A percentile compares a stretch with the other conserved stretches of the same genome.
phyloP scores from a whole-genome alignment of 2,329 filamentous ascomycete genomes.

The Grosmannia clavigera region DNA sequence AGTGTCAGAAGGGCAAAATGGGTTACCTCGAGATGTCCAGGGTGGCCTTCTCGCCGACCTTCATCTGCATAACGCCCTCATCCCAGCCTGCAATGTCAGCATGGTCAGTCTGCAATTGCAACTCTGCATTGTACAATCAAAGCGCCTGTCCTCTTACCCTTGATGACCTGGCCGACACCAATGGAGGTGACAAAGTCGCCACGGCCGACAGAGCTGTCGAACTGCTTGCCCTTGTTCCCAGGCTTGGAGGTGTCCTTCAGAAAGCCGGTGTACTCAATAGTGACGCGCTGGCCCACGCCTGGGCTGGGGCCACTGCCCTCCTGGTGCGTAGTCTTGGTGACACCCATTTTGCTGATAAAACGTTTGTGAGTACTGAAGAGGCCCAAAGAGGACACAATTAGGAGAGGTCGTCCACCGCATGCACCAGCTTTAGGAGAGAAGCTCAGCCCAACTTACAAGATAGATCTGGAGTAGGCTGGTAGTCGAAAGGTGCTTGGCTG shows the following conservation, averaged over 20 bases:
- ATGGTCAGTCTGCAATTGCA: background rate
- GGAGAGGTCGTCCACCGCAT: background rate
- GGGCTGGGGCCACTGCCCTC: slow-evolving; percentile 54
- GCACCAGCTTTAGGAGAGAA: background rate
- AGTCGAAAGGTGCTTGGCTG: background rate
- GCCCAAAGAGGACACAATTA: background rate
- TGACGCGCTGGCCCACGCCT: slow-evolving; percentile 55
- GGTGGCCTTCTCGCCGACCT: slow-evolving; percentile 77
- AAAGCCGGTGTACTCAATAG: slow-evolving; percentile 85
- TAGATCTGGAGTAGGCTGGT: background rate
- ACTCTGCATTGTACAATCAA: background rate
- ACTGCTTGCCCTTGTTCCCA: slow-evolving; percentile 61
- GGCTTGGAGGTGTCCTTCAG: slow-evolving; percentile 54
- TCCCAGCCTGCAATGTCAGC: slow-evolving; percentile 52
- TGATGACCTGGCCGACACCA: slow-evolving; percentile 75
- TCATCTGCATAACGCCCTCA: slow-evolving; percentile 76
- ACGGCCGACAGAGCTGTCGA: slow-evolving; percentile 74
- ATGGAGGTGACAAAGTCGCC: slow-evolving; percentile 68
- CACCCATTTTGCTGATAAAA: slow-evolving; percentile 48
- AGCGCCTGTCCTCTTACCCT: slow-evolving; percentile 40
- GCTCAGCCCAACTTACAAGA: background rate
- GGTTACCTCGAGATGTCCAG: slow-evolving; percentile 67
- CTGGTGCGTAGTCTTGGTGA: slow-evolving; percentile 52
- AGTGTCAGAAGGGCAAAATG: background rate
- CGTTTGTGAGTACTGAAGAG: background rate